Evolutionary conservation across 2,329 filamentous ascomycete genomes (phyloP), one percentile per base, ranked within the genome.

Genomic region (Mycosphaerella sp.): DNA sequence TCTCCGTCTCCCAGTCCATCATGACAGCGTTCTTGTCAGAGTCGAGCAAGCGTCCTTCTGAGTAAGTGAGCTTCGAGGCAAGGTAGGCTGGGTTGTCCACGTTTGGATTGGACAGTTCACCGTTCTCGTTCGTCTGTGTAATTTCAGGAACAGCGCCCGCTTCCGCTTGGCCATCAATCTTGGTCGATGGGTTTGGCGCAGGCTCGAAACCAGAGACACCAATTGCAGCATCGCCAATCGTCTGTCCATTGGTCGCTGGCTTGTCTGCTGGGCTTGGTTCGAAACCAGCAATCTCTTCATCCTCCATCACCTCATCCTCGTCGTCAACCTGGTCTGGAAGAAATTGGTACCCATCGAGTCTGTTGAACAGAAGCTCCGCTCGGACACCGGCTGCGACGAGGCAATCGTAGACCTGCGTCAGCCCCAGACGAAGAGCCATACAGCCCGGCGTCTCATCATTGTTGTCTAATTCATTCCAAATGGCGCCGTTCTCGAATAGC

Each of bases 381-480:
- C 91, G 79, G 49, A 95, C 87, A 13, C 93, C 93, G 2, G 91
- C 91, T 65, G 91, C 87, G 6, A 97, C 86, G 66, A 91, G 87
- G 51, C 89, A 70, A 36, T 85, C 80, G 66, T 98, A 97, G 32
- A 96, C 71, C 44, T 81, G 78, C 48, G 71, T 76, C 62, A 87
- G 74, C 0, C 86, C 85, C 18, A 96, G 59, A 41, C 80, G 67
- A 25, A 77, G 75, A 7, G 93, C 93, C 39, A 96, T 74, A 67
- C 91, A 97, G 6, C 89, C 93, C 0, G 93, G 89, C 2, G 93
- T 97, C 75, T 97, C 91, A 62, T 89, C 80, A 61, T 87, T 85
- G 59, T 76, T 72, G 68, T 97, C 89, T 50, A 97, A 75, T 67
- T 96, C 90, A 72, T 98, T 98, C 93, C 93, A 98, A 61, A 97